A percentile compares a stretch with the other conserved stretches of the same genome.
Evolutionary conservation across 1,284 basidiomycete species (phyloP).

Genomic region (Malassezia brasiliensis): DNA sequence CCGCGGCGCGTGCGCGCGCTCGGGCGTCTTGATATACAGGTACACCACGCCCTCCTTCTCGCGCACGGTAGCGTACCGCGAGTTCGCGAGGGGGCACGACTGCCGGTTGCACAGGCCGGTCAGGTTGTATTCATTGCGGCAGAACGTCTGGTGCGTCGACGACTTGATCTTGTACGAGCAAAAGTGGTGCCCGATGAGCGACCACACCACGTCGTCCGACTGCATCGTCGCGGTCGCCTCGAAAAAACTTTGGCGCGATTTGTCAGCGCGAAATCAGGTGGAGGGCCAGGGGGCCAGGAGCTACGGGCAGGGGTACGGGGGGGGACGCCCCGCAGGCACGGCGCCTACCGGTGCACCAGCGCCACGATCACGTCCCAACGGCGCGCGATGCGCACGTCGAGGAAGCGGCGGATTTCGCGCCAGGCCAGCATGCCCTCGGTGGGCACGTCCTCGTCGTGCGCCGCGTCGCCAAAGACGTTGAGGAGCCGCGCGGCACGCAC

Average conservation of each 20-base stretch:
- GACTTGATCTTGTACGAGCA: constrained; percentile 48
- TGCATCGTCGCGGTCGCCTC: constrained; percentile 22
- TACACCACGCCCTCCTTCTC: constrained; percentile 88
- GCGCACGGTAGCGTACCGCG: constrained; percentile 88
- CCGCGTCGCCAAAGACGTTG: constrained; percentile 1
- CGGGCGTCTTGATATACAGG: constrained; percentile 96
- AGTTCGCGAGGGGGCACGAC: constrained; percentile 93
- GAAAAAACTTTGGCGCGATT: constrained; percentile 8
- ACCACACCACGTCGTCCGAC: constrained; percentile 48
- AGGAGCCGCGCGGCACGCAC: constrained; percentile 12
- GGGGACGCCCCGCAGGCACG: not conserved
- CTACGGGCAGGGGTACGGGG: too few relatives aligned
- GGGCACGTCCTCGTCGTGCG: not conserved
- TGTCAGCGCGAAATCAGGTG: not conserved
- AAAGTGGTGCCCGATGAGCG: constrained; percentile 42
- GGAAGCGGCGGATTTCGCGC: constrained; percentile 21
- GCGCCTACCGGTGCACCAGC: constrained; percentile 15
- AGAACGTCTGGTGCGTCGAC: constrained; percentile 62
- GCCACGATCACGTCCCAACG: constrained; percentile 25
- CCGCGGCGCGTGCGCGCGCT: constrained; percentile 86
- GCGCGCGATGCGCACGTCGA: constrained; percentile 18
- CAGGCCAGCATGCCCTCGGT: constrained; percentile 19
- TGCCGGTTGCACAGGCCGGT: constrained; percentile 94
- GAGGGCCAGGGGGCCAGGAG: too few relatives aligned
- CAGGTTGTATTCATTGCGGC: constrained; percentile 95